These are phyloP conservation scores for Gnomoniopsis sp. DNA, from an alignment of 2,329 filamentous ascomycete species.

Conservation along the genomic window DNA sequence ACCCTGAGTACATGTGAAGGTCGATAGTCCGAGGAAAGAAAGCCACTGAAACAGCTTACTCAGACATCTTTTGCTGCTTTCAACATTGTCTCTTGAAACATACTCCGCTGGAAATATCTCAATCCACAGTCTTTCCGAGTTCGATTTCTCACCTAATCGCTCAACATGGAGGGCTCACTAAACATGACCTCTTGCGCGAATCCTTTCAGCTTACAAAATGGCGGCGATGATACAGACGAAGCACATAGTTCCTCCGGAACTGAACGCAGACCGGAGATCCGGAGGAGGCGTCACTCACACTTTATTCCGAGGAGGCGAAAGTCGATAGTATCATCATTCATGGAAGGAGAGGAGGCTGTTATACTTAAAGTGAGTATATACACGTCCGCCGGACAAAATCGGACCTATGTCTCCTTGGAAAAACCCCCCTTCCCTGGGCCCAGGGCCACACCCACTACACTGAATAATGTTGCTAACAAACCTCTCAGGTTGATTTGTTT, in stretches of 20 bases:
- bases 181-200: constrained; percentile 13
- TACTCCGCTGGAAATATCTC: background rate
- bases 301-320: constrained; percentile 52
- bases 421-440: too few species aligned
- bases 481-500: constrained; percentile 67
- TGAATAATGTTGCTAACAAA: background rate
- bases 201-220: constrained; percentile 9
- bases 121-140: background rate
- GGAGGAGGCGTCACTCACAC: constrained; percentile 54
- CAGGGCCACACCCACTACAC: too few species aligned
- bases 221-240: constrained; percentile 29
- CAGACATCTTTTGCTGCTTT: background rate
- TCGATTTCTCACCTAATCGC: background rate
- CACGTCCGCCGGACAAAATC: background rate
- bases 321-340: constrained; percentile 56
- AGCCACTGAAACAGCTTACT: background rate
- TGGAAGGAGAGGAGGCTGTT: constrained; percentile 61
- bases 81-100: background rate
- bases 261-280: constrained; percentile 31
- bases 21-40: background rate
- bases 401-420: constrained; percentile 4
- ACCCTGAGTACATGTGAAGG: background rate
- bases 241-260: constrained; percentile 9
- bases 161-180: constrained; percentile 6
- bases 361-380: constrained; percentile 48